Evolutionary conservation across 140 eudicot genomes (phyloP).

Genomic region (Stevia rebaudiana): DNA sequence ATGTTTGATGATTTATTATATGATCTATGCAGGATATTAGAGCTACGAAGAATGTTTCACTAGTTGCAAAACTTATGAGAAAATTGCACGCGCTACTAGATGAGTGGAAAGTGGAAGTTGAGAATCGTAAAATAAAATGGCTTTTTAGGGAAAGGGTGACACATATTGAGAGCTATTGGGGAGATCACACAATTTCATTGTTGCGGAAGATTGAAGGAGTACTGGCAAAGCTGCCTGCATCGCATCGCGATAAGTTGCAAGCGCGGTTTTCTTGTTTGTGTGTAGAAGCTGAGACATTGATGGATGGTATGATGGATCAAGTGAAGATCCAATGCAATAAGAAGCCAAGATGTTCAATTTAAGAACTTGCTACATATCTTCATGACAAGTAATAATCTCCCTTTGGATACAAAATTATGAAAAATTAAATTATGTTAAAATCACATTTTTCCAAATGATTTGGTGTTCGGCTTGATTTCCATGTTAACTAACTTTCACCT

Average conservation of each 20-base stretch:
- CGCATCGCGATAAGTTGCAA: neutral
- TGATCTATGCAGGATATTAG: neutral
- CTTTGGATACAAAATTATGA: no score
- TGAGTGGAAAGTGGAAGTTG: neutral
- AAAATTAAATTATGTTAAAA: no score
- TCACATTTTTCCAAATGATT: no score
- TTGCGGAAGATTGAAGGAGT: neutral
- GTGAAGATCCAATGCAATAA: neutral
- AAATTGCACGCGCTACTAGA: constrained; percentile 1
- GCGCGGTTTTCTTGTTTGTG: neutral
- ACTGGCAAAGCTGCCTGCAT: neutral
- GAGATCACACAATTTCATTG: neutral
- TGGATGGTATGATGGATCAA: neutral
- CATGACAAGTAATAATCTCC: no score
- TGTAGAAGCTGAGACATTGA: no score
- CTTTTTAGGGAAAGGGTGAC: no score
- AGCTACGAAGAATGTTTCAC: neutral
- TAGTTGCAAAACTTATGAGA: neutral
- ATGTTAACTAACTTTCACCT: no score
- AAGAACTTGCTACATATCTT: neutral
- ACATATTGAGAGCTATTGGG: neutral
- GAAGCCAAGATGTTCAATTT: neutral
- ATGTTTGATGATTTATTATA: no score
- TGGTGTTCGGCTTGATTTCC: no score
- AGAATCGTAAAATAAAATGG: no score